Base-by-base conservation (phyloP, 2,329 filamentous ascomycete species). In the Ophiostoma angusticollis region DNA sequence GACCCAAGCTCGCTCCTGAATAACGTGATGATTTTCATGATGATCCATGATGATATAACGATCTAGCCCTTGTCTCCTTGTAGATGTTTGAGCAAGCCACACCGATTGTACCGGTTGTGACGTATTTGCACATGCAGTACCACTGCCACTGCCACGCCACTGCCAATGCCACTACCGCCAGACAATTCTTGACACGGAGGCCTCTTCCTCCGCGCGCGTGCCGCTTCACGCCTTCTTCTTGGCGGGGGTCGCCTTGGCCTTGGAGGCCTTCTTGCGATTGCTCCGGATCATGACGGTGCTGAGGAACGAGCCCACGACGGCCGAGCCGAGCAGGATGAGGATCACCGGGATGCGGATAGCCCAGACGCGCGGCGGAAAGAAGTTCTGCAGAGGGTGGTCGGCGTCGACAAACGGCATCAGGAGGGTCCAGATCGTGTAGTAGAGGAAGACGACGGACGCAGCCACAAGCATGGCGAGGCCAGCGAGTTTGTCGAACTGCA, bases 401-500 rank as follows among this genome's bases (percentile, higher is more conserved):
- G 82, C 75, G 62, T 98, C 91, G 62, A 98, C 91, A 61, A 98
- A 98, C 58, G 91, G 91, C 84, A 98, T 96, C 50, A 96, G 72
- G 48, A 98, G 72, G 21, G 91, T 94, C 91, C 91, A 98, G 62
- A 94, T 75, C 47, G 85, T 91, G 68, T 98, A 98, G 74, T 98
- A 98, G 54, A 72, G 64, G 54, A 77, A 77, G 54, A 77, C 67
- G 59, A 73, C 67, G 47, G 71, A 68, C 54, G 72, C 70, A 59
- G 70, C 72, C 71, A 74, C 71, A 59, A 77, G 69, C 72, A 77
- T 77, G 72, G 72, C 70, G 68, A 75, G 65, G 57, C 72, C 72
- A 55, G 74, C 68, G 58, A 77, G 73, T 76, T 84, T 87, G 74
- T 93, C 91, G 65, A 95, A 82, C 91, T 98, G 60, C 24, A 21